Conservation (phyloP, 768 basidiomycete genomes). For the Tulasnella sp. region DNA sequence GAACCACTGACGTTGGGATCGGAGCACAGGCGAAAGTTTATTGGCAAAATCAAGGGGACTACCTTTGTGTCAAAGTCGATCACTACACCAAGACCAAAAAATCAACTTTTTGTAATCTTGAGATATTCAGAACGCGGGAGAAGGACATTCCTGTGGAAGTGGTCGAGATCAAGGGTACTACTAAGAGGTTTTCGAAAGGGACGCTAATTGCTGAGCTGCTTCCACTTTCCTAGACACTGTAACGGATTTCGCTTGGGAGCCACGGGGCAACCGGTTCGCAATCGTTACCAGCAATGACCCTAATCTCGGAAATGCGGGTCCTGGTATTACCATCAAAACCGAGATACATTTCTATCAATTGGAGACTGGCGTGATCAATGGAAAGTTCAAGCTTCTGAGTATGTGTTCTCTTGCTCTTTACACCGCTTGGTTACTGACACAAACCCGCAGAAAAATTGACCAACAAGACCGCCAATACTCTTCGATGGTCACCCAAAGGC, state of each 20-base stretch:
- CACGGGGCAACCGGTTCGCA: constrained; percentile 93
- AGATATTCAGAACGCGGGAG: constrained; percentile 95
- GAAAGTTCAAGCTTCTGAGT: constrained; percentile 91
- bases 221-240: constrained; percentile 65
- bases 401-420: constrained; percentile 31
- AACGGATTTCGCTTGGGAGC: constrained; percentile 97
- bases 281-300: constrained; percentile 93
- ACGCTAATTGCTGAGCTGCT: constrained; percentile 15
- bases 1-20: neutral
- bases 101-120: constrained; percentile 95
- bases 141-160: constrained; percentile 98
- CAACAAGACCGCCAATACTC: constrained; percentile 82
- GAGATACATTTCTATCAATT: constrained; percentile 95
- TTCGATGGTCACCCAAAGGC: constrained; percentile 95
- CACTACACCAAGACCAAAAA: constrained; percentile 98
- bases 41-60: constrained; percentile 99
- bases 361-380: constrained; percentile 69
- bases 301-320: constrained; percentile 83
- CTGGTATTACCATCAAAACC: constrained; percentile 93
- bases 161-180: constrained; percentile 86
- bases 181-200: neutral
- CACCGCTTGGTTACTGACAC: neutral
- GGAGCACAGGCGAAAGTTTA: constrained; percentile 83
- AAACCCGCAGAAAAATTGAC: constrained; percentile 61
- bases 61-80: constrained; percentile 98